phyloP scores from a whole-genome alignment of 1,139 yeast genomes.

The Yamadazyma atlantica region DNA sequence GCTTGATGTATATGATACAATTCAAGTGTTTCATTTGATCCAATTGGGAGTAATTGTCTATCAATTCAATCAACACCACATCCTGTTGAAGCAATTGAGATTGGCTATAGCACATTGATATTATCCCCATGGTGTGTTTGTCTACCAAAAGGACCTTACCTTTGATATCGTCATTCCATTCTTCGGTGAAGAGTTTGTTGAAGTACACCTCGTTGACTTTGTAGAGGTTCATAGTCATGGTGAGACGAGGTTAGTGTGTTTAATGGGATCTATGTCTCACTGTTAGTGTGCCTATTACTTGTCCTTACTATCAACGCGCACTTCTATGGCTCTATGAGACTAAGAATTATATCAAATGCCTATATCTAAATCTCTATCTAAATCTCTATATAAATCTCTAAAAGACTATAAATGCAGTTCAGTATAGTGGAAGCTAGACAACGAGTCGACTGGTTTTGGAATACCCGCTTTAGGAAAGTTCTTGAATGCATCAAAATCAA shows the following conservation, averaged over 20 bases:
- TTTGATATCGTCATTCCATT: slow-evolving; percentile 28
- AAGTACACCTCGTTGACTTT: slow-evolving; percentile 40
- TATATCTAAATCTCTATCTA: too few species aligned
- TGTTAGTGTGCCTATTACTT: too few species aligned
- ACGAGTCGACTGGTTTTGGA: slow-evolving; percentile 33
- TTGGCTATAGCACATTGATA: slow-evolving; percentile 87
- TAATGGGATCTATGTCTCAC: too few species aligned
- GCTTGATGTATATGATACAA: slow-evolving; percentile 79
- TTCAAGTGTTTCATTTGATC: slow-evolving; percentile 74
- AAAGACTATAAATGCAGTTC: slow-evolving; percentile 36
- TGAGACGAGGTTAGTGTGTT: too few species aligned
- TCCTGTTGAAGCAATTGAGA: slow-evolving; percentile 79
- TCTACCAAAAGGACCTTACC: slow-evolving; percentile 81
- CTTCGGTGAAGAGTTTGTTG: slow-evolving; percentile 31
- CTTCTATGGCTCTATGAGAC: too few species aligned
- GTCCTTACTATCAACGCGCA: too few species aligned
- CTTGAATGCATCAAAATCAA: slow-evolving; percentile 26
- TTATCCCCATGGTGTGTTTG: slow-evolving; percentile 71
- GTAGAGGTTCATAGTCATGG: slow-evolving; percentile 34
- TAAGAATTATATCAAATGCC: too few species aligned
- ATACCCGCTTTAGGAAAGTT: slow-evolving; percentile 25
- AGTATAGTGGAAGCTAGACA: slow-evolving; percentile 31
- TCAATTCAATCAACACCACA: slow-evolving; percentile 76
- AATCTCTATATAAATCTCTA: too few species aligned
- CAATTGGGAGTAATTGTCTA: slow-evolving; percentile 60